phyloP scores from a whole-genome alignment of 2,329 filamentous ascomycete genomes.

The Paramyrothecium sp. region DNA sequence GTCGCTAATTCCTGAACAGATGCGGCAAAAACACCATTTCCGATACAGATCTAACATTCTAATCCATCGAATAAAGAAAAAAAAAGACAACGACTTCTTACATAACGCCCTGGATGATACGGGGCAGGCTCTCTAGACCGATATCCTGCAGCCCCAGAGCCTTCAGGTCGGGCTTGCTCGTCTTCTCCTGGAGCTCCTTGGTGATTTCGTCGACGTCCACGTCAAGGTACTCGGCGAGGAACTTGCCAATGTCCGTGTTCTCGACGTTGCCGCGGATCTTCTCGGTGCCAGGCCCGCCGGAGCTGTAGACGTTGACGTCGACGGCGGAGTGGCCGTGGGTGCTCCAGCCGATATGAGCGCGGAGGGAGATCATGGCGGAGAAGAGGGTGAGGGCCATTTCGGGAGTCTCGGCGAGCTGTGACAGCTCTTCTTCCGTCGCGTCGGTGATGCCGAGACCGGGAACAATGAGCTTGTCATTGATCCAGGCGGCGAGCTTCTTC shows the following conservation, averaged over 20 bases:
- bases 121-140: neutral
- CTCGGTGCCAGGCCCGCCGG: constrained; percentile 61
- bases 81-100: neutral
- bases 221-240: constrained; percentile 74
- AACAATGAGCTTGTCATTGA: constrained; percentile 66
- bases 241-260: constrained; percentile 88
- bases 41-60: no score
- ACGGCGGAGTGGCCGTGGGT: constrained; percentile 92
- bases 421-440: constrained; percentile 68
- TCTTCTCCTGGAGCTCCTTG: constrained; percentile 65
- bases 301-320: constrained; percentile 95
- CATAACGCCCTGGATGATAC: neutral
- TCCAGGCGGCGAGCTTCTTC: constrained; percentile 56
- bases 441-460: constrained; percentile 76
- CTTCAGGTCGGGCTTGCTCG: constrained; percentile 13
- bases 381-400: constrained; percentile 58
- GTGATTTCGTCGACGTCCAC: constrained; percentile 80
- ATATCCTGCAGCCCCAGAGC: constrained; percentile 11
- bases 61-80: neutral
- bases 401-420: constrained; percentile 59
- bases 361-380: constrained; percentile 80
- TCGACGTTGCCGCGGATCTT: constrained; percentile 82
- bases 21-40: no score
- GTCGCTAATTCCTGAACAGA: no score
- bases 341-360: constrained; percentile 89